These are phyloP conservation scores for Lactifluus echinatus DNA, from an alignment of 768 basidiomycete genomes.

Conservation along the genomic window DNA sequence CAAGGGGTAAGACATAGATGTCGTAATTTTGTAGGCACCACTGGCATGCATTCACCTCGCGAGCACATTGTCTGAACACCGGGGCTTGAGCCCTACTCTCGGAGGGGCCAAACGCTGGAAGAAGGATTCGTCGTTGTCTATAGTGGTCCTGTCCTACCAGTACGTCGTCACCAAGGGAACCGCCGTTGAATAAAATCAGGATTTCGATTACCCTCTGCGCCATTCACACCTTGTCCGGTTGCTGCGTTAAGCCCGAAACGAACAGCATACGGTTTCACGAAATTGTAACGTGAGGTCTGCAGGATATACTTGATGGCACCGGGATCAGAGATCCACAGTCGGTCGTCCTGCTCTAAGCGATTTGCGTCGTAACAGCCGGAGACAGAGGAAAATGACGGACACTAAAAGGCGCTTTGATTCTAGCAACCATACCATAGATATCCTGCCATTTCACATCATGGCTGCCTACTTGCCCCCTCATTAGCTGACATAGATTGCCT, in stretches of 20 bases:
- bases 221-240: conserved; percentile 12
- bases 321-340: conserved; percentile 13
- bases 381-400: not conserved
- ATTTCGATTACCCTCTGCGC: conserved; percentile 9
- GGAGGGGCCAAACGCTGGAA: conserved; percentile 6
- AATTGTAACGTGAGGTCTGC: conserved; percentile 14
- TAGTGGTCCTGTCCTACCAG: conserved; percentile 10
- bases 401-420: conserved; percentile 12
- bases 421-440: conserved; percentile 2
- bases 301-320: conserved; percentile 17
- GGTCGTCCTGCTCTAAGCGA: conserved; percentile 4
- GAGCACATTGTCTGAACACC: conserved; percentile 12
- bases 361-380: not conserved
- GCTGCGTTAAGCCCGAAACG: conserved; percentile 14
- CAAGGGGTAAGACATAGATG: not conserved
- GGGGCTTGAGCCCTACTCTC: conserved; percentile 9
- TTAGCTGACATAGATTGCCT: conserved; percentile 14
- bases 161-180: not conserved
- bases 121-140: conserved; percentile 9
- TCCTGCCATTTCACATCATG: conserved; percentile 12
- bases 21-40: not conserved
- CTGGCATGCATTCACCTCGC: conserved; percentile 9
- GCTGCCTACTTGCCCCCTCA: conserved; percentile 8
- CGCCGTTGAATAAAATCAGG: too few relatives aligned
- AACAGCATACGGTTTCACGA: conserved; percentile 16